Conservation (phyloP, 495 filamentous ascomycete species). For the Penicillium soppii region DNA sequence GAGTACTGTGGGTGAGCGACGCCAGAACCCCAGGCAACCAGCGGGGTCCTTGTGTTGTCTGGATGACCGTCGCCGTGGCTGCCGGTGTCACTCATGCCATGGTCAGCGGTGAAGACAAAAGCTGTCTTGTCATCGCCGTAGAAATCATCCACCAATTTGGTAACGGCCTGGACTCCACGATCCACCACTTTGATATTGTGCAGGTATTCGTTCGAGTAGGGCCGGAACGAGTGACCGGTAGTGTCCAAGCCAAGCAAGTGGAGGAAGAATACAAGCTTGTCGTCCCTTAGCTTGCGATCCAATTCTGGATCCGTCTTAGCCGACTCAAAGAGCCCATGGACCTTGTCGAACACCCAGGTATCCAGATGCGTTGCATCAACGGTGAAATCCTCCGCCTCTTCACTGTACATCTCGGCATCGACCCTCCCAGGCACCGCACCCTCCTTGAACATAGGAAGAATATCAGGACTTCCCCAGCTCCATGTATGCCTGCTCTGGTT, state of each 20-base stretch:
- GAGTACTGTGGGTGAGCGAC: constrained; percentile 71
- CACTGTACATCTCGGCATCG: constrained; percentile 77
- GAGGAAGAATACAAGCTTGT: constrained; percentile 93
- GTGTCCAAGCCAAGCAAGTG: constrained; percentile 97
- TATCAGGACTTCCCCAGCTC: constrained; percentile 99
- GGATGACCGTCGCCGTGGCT: constrained; percentile 98
- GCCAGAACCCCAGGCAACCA: constrained; percentile 93
- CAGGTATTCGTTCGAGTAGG: constrained; percentile 94
- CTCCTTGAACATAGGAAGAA: constrained; percentile 94
- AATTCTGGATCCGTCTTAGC: constrained; percentile 78
- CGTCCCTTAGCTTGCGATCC: constrained; percentile 68
- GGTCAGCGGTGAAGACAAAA: constrained; percentile 96
- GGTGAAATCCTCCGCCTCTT: constrained; percentile 89
- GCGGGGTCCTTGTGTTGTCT: constrained; percentile 92
- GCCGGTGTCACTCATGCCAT: constrained; percentile 99
- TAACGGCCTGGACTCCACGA: constrained; percentile 78
- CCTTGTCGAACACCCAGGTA: constrained; percentile 93
- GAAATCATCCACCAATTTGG: constrained; percentile 80
- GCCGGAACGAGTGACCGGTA: constrained; percentile 81
- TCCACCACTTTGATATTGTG: constrained; percentile 95
- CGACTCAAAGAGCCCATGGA: constrained; percentile 79
- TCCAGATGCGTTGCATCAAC: constrained; percentile 78
- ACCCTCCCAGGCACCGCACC: constrained; percentile 86
- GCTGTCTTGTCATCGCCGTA: constrained; percentile 91
- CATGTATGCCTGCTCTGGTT: constrained; percentile 95